These are phyloP conservation scores for Echites panduratus DNA, from an alignment of 257 asterid genomes.

Conservation along the genomic window DNA sequence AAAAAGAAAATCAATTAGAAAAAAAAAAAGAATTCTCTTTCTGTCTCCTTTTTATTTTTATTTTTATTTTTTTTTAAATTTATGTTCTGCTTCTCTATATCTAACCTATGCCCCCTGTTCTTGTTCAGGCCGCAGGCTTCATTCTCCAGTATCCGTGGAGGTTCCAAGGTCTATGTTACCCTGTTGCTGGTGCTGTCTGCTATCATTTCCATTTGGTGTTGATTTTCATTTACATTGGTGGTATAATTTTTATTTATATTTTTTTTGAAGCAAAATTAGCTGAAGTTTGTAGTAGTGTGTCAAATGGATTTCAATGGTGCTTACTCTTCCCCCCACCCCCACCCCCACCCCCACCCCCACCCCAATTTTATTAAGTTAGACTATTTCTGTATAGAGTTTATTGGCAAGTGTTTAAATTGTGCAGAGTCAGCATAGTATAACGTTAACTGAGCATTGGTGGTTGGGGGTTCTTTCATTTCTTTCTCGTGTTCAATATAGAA, in stretches of 20 bases:
- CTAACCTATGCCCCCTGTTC: conserved; percentile 10
- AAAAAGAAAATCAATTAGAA: no score
- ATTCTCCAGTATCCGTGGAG: conserved; percentile 30
- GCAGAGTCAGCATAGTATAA: background rate
- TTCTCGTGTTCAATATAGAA: background rate
- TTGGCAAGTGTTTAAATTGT: background rate
- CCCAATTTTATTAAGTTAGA: no score
- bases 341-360: no score
- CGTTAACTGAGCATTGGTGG: background rate
- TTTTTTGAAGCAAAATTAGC: background rate
- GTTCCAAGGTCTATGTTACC: conserved; percentile 24
- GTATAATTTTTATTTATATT: background rate
- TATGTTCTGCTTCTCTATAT: background rate
- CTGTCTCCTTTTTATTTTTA: background rate
- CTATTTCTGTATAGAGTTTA: background rate
- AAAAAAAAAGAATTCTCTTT: background rate
- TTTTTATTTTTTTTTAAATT: no score
- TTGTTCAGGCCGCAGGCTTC: conserved; percentile 54
- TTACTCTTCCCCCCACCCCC: background rate
- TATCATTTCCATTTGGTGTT: conserved; percentile 15
- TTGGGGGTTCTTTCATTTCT: background rate
- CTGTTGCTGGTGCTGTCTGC: conserved; percentile 28
- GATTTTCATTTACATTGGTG: background rate
- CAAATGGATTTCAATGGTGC: background rate
- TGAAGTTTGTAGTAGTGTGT: background rate